Base-by-base conservation (phyloP, 2,329 filamentous ascomycete species). In the Colletotrichum neosansevieriae region DNA sequence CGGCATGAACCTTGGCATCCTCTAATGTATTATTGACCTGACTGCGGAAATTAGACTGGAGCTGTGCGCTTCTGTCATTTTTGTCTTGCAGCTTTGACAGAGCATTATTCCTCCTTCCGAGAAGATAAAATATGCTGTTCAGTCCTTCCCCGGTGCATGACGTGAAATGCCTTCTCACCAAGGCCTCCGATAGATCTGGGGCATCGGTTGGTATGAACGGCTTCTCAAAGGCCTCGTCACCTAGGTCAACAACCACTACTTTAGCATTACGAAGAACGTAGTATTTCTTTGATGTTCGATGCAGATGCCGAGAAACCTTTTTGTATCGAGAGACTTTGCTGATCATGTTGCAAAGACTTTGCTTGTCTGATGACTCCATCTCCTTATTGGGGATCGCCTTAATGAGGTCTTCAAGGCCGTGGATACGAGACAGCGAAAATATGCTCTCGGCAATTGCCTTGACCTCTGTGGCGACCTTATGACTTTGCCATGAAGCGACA, bases 1-100 rank as follows among this genome's bases (percentile, higher is more conserved):
- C 83, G 4, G 84, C 84, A 67, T 87, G 84, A 24, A 86, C 76
- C 57, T 78, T 81, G n/a, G 74, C 75, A 2, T 76, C 71, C 3
- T 58, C 34, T 2, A 75, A 49, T 0, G 67, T 74, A 9, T 24
- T 19, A 13, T 4, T 17, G 7, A 21, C 7, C n/a, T 19, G 54
- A 10, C 17, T 45, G 3, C 12, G 19, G 13, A 58, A 58, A 2
- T 12, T 47, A 9, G 19, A 12, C 11, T 10, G 44, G 29, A 29
- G 29, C 44, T 21, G 7, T 47, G 17, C 19, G 11, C 17, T 47
- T 47, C 19, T 47, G 44, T 19, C n/a, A 24, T 19, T 19, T 3
- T 13, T 47, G 19, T 17, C 17, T 11, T 24, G 44, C 19, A 17
- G 19, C 17, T 47, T 17, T 17, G 44, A 10, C 1, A 24, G 44